A percentile compares a stretch with the other conserved stretches of the same genome.
Conservation (phyloP, 2,329 filamentous ascomycete species). For the Aspergillus fumigatus region DNA sequence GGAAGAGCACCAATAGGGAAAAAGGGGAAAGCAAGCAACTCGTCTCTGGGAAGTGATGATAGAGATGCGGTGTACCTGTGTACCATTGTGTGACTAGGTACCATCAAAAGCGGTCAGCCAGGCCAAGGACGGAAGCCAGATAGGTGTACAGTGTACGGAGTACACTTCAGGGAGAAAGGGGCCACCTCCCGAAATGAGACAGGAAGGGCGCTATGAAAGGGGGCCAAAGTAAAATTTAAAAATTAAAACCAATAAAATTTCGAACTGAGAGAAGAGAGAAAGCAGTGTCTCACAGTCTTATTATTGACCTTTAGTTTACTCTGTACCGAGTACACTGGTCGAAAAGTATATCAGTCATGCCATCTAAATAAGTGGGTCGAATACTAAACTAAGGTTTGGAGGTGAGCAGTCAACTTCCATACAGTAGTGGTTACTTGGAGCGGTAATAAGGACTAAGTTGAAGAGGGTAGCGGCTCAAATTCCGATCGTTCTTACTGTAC, state of each 20-base stretch:
- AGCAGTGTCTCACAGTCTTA: background rate
- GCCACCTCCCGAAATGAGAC: background rate
- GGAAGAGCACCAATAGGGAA: background rate
- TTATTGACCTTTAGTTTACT: background rate
- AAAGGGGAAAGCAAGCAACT: background rate
- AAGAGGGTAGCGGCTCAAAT: background rate
- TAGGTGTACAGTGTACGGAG: background rate
- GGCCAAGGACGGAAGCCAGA: background rate
- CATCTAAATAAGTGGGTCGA: background rate
- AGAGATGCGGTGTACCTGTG: background rate
- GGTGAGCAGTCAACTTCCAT: conserved; percentile 16
- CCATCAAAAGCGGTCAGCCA: background rate
- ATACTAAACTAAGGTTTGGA: conserved; percentile 3
- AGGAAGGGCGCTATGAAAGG: background rate
- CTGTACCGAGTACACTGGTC: background rate
- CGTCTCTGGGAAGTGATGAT: background rate
- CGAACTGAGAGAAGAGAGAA: background rate
- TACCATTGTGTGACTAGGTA: background rate
- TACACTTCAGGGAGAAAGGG: background rate
- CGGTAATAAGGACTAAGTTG: conserved; percentile 2
- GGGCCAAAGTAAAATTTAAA: background rate
- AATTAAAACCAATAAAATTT: background rate
- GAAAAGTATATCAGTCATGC: background rate
- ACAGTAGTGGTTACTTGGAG: conserved; percentile 8
- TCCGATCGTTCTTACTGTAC: background rate